Evolutionary conservation across 2,329 filamentous ascomycete species (phyloP), one percentile per base, ranked within the genome.

Genomic region (Sordariomycetes sp.): DNA sequence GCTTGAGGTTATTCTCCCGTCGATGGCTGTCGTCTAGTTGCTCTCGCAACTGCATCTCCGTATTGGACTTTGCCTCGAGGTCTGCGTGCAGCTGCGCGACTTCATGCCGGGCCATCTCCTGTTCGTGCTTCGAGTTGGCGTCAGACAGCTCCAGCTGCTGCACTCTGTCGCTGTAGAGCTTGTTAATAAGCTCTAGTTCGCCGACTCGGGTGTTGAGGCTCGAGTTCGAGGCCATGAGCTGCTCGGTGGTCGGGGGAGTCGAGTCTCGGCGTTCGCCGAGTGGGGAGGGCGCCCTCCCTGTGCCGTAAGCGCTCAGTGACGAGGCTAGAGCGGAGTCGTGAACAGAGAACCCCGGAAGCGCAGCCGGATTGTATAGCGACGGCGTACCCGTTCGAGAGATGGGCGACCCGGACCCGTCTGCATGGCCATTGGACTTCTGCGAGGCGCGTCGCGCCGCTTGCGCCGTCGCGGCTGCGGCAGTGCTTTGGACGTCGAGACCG

Each of bases 161-260:
- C 71, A 97, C 84, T 12, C 87, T 82, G 43, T 86, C 86, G 55
- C 86, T 80, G 70, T 90, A 91, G 52, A 92, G 77, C 67, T 89
- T 88, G 66, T 92, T 97, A 76, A 99, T 97, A 57, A 99, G 82
- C 69, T 99, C 94, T 25, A 99, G 80, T 71, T 99, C 94, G 65
- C 87, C 94, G 37, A 99, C 93, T 50, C 94, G 86, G 0, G 94
- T 99, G 74, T 95, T 96, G n/a, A 97, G 79, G 55, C 86, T 87
- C 5, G 89, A 89, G 70, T 96, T 96, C 61, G 87, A 83, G 1
- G 87, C 86, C 57, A 90, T 77, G 25, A 96, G 80, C 61, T 89
- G 86, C 67, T 96, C 89, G 69, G 90, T 90, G 3, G 86, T 87
- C 67, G 90, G 87, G 1, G 88, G 83, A 14, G 51, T 57, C 4